Conservation (phyloP, 768 basidiomycete species). For the Kwoniella europaea region DNA sequence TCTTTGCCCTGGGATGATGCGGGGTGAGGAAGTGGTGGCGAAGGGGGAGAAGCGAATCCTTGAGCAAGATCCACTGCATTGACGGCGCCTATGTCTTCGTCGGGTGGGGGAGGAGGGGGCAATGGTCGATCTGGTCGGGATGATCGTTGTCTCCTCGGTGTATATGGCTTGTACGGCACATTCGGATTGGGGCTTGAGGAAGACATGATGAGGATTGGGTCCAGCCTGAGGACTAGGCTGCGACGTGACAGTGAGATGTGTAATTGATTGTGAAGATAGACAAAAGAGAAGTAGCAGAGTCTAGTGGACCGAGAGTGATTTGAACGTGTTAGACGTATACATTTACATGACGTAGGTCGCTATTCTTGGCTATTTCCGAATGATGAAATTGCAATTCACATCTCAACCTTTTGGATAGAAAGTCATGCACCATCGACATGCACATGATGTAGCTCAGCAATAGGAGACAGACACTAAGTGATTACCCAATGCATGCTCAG, state of each 20-base stretch:
- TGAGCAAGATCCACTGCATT: conserved; percentile 38
- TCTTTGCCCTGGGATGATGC: background rate
- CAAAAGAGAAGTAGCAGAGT: background rate
- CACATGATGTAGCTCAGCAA: no score
- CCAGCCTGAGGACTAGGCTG: background rate
- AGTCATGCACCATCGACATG: no score
- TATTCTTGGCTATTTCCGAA: background rate
- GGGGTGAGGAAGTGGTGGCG: conserved; percentile 29
- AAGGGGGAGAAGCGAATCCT: conserved; percentile 43
- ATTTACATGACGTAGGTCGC: background rate
- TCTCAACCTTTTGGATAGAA: no score
- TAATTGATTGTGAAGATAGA: background rate
- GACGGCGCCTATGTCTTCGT: conserved; percentile 37
- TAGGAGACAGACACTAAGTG: no score
- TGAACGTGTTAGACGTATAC: background rate
- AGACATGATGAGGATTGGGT: conserved; percentile 13
- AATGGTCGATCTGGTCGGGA: conserved; percentile 26
- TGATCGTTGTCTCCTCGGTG: conserved; percentile 29
- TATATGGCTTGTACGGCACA: conserved; percentile 34
- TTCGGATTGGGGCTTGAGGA: conserved; percentile 24
- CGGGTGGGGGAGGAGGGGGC: conserved; percentile 31
- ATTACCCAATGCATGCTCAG: no score
- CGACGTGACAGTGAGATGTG: background rate
- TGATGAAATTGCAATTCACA: no score
- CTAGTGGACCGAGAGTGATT: background rate